Evolutionary conservation across 176 grass and related monocot species (phyloP).

Genomic region (Rhipidocladum racemiflorum): DNA sequence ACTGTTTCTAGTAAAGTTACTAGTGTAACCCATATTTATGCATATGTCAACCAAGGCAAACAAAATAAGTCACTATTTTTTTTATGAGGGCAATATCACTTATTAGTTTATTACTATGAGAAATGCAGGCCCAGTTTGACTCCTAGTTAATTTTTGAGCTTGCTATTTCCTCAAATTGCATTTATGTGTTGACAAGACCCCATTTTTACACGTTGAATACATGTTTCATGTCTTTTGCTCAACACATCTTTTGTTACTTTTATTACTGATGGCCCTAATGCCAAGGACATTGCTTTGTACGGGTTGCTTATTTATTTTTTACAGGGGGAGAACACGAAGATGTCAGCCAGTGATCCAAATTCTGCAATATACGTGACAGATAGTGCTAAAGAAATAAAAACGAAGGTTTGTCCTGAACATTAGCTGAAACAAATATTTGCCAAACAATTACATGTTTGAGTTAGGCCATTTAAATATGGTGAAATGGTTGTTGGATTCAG

Average conservation of each 20-base stretch:
- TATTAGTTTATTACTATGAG: neutral
- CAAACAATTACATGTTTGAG: neutral
- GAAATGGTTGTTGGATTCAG: slow-evolving; percentile 13
- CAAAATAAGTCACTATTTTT: neutral
- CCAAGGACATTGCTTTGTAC: neutral
- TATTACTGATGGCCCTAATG: neutral
- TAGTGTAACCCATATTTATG: neutral
- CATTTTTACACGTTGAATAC: neutral
- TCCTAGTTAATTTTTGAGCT: slow-evolving; percentile 20
- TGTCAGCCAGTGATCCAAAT: slow-evolving; percentile 96
- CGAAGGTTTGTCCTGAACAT: slow-evolving; percentile 55
- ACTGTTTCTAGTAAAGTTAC: neutral
- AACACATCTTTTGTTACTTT: neutral
- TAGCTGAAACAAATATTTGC: neutral
- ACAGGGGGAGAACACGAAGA: slow-evolving; percentile 92
- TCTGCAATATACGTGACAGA: slow-evolving; percentile 98
- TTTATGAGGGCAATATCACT: neutral
- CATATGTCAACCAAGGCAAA: neutral
- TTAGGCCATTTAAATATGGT: neutral
- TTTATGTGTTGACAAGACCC: slow-evolving; percentile 8
- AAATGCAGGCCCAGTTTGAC: neutral
- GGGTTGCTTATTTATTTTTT: slow-evolving; percentile 5
- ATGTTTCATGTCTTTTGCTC: neutral
- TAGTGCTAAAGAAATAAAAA: slow-evolving; percentile 80
- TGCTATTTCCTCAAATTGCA: neutral